Conservation (phyloP, 2,329 filamentous ascomycete species). For the Diaporthe helianthi region DNA sequence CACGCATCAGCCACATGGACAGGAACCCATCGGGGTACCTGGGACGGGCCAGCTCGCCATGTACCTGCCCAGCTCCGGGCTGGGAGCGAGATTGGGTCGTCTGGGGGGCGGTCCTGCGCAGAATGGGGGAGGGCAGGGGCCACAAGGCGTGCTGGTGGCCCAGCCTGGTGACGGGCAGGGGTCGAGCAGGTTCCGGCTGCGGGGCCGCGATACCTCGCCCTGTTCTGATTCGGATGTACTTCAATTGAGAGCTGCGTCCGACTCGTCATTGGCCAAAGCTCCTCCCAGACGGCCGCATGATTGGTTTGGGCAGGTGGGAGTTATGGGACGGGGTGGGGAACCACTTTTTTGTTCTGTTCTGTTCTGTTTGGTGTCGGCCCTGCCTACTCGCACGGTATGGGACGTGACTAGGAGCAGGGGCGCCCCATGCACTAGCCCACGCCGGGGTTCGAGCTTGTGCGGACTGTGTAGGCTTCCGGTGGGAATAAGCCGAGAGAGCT, state of each 20-base stretch:
- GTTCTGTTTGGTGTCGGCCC: conserved; percentile 14
- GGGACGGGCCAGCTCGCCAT: background rate
- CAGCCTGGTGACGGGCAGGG: conserved; percentile 24
- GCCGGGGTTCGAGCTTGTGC: conserved; percentile 16
- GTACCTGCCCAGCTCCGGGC: conserved; percentile 12
- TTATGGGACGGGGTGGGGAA: conserved; percentile 9
- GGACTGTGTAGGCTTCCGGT: no score
- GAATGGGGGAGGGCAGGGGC: background rate
- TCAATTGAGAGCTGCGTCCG: conserved; percentile 4
- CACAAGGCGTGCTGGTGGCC: conserved; percentile 1
- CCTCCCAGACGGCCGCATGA: conserved; percentile 14
- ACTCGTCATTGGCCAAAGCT: conserved; percentile 30
- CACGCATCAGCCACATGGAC: background rate
- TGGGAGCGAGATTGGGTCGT: conserved; percentile 27
- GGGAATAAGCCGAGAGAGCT: conserved; percentile 24
- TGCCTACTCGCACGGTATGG: conserved; percentile 15
- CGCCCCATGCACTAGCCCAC: conserved; percentile 10
- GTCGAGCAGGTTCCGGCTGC: conserved; percentile 12
- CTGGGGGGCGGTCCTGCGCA: conserved; percentile 15
- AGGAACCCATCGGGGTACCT: conserved; percentile 13
- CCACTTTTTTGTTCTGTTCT: conserved; percentile 9
- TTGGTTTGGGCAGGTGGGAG: background rate
- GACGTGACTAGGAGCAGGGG: conserved; percentile 1
- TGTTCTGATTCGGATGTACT: conserved; percentile 17
- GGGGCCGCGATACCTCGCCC: conserved; percentile 10